Conservation (phyloP, 148 eudicot genomes). For the Rhododendron williamsianum region DNA sequence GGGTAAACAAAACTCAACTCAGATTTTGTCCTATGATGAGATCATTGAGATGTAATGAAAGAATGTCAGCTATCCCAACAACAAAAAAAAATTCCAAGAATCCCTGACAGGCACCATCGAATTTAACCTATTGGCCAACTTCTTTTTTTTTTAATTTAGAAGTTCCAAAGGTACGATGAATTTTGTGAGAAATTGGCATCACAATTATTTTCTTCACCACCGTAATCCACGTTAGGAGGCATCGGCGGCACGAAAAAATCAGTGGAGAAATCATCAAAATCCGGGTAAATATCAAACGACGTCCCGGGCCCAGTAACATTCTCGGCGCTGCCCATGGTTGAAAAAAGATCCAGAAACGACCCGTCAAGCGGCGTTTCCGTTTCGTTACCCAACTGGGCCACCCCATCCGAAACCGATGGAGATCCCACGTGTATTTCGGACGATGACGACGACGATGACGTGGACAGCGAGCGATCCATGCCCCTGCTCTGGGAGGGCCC, state of each 20-base stretch:
- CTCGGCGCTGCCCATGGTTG: conserved; percentile 26
- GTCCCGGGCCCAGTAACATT: conserved; percentile 16
- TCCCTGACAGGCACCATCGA: no score
- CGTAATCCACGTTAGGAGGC: conserved; percentile 20
- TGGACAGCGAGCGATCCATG: not conserved
- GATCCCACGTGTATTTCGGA: conserved; percentile 19
- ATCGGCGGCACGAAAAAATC: conserved; percentile 29
- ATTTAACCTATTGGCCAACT: not conserved
- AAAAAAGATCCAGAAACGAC: conserved; percentile 34
- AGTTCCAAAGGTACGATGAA: conserved; percentile 58
- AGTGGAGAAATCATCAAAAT: conserved; percentile 42
- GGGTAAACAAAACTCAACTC: no score
- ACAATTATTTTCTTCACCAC: conserved; percentile 22
- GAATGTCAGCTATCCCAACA: conserved; percentile 9
- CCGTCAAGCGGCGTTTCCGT: conserved; percentile 21
- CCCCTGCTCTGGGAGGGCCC: not conserved
- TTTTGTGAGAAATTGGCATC: conserved; percentile 29
- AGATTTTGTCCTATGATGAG: not conserved
- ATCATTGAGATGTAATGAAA: no score
- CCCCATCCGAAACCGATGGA: conserved; percentile 28
- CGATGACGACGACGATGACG: not conserved
- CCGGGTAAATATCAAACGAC: conserved; percentile 45
- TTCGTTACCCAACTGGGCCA: conserved; percentile 21
- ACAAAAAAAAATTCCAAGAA: conserved; percentile 16
- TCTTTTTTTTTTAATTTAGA: conserved; percentile 7